Evolutionary conservation across 2,329 filamentous ascomycete genomes (phyloP).

Genomic region (Exophiala viscosa): DNA sequence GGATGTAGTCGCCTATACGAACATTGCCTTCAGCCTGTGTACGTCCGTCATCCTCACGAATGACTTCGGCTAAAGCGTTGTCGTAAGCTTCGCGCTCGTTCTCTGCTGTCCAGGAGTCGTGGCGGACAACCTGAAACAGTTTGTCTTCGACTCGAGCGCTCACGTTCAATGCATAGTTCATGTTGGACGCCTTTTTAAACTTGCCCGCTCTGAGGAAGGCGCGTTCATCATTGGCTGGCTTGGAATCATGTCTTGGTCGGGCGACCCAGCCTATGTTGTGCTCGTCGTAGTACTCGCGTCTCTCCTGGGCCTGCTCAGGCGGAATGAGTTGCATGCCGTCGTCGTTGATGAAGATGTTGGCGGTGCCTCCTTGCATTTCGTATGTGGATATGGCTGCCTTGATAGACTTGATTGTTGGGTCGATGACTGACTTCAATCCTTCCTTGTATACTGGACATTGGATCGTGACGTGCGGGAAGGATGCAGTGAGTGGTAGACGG

Average conservation of each 20-base stretch:
- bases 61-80: constrained; percentile 47
- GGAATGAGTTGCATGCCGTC: constrained; percentile 39
- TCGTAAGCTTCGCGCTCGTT: constrained; percentile 49
- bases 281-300: constrained; percentile 49
- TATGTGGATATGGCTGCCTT: constrained; percentile 59
- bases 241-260: constrained; percentile 49
- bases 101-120: constrained; percentile 30
- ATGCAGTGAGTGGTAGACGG: constrained; percentile 32
- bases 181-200: constrained; percentile 72
- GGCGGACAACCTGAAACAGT: constrained; percentile 34
- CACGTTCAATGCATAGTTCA: constrained; percentile 66
- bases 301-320: constrained; percentile 42
- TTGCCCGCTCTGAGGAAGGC: constrained; percentile 51
- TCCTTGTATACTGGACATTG: constrained; percentile 90
- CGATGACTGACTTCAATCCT: constrained; percentile 65
- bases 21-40: constrained; percentile 77
- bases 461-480: constrained; percentile 59
- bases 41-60: constrained; percentile 51
- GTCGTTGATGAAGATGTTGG: constrained; percentile 39
- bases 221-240: constrained; percentile 29
- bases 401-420: constrained; percentile 54
- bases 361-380: constrained; percentile 47
- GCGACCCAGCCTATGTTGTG: constrained; percentile 51
- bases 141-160: constrained; percentile 61
- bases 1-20: constrained; percentile 73